Evolutionary conservation across 306 rosid genomes (phyloP).

Genomic region (Ormosia emarginata): DNA sequence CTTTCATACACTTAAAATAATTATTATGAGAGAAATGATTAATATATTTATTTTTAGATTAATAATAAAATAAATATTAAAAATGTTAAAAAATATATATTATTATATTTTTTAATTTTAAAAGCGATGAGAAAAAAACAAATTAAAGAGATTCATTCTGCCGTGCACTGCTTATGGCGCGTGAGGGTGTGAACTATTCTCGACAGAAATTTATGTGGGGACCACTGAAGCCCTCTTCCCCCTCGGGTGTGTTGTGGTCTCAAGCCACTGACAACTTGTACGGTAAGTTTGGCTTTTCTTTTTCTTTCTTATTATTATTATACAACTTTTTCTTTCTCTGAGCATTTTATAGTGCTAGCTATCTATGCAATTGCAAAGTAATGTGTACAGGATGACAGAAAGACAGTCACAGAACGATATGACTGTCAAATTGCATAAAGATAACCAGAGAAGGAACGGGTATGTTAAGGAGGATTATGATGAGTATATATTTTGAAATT

Average conservation of each 20-base stretch:
- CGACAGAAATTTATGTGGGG: constrained; percentile 32
- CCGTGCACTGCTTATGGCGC: background rate
- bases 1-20: too few relatives aligned
- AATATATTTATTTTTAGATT: too few relatives aligned
- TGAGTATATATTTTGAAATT: constrained; percentile 81
- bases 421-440: constrained; percentile 26
- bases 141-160: background rate
- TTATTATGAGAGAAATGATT: too few relatives aligned
- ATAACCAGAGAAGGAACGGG: constrained; percentile 13
- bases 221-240: constrained; percentile 1
- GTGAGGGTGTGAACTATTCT: constrained; percentile 19
- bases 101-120: too few relatives aligned
- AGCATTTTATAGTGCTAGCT: constrained; percentile 37
- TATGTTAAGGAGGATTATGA: constrained; percentile 25
- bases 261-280: constrained; percentile 36
- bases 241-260: background rate
- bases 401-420: constrained; percentile 25
- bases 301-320: background rate
- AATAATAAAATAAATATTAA: too few relatives aligned
- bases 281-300: constrained; percentile 16
- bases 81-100: too few relatives aligned
- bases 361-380: background rate
- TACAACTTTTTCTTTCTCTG: constrained; percentile 15
- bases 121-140: background rate
- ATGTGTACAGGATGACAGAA: constrained; percentile 3